Evolutionary conservation across 805 yeast genomes (phyloP), one percentile per base, ranked within the genome.

Genomic region (Cyberlindnera japonica): DNA sequence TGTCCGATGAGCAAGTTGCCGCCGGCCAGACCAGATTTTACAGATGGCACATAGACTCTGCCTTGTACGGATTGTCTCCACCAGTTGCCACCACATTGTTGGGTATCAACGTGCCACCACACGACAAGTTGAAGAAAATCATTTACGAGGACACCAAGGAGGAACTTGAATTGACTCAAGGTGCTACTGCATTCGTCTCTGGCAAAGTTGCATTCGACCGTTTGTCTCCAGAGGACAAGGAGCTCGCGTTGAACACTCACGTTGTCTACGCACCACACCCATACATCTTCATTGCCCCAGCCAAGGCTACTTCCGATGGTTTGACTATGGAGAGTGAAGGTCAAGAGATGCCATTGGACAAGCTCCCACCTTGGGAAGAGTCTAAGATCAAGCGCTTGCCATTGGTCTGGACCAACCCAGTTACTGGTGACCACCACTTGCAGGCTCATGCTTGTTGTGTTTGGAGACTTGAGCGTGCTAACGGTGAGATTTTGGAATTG

Each of bases 11-110:
- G 33, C 77, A 87, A 49, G 74, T 82, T 26, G 66, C 68, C 7
- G 56, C 75, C 18, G 76, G 80, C 37, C 74, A 75, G 61, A 88
- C 96, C 3, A 73, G 95, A 53, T 88, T 81, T 61, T 88, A 87
- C 74, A 76, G 96, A 65, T 88, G 96, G 96, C 96, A 88, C 64
- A 86, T 88, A 49, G 96, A 88, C 63, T 81, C 93, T 26, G 96
- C 96, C 5, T 71, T 88, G 29, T 88, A 88, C 55, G 95, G 77
- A 26, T 72, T 87, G 51, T 77, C 90, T 13, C 95, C 96, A 21
- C 96, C 96, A 22, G 76, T 83, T 50, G 84, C 82, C 26, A 88
- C 96, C 12, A 87, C 95, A 2, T 71, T 88, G 46, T 69, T 88
- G 38, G 96, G 95, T 4, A 78, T 88, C 47, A 75, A 80, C 55